Conservation (phyloP, 106 monocot genomes). For the Chionographis japonica region DNA sequence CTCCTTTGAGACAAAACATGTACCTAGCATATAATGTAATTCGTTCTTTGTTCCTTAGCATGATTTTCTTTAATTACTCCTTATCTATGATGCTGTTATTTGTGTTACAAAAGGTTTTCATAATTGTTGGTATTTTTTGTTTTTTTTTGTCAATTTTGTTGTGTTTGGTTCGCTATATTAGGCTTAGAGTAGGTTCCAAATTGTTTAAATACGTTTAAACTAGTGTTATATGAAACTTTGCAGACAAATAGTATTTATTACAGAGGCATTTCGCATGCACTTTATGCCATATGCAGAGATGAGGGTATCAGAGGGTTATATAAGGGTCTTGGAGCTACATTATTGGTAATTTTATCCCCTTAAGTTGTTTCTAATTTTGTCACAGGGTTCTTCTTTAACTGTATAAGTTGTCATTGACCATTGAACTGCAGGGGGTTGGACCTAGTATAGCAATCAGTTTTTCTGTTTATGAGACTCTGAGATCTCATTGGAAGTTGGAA, state of each 20-base stretch:
- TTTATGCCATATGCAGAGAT: constrained; percentile 68
- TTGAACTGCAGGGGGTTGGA: constrained; percentile 64
- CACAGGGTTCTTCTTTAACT: not conserved
- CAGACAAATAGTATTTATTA: constrained; percentile 83
- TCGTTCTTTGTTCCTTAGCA: too few relatives aligned
- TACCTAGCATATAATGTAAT: too few relatives aligned
- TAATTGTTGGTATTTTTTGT: too few relatives aligned
- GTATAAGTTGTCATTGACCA: constrained; percentile 6
- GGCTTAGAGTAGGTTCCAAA: not conserved
- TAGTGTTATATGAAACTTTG: constrained; percentile 18
- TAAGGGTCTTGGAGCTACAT: constrained; percentile 81
- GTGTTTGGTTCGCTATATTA: too few relatives aligned
- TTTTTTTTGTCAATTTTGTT: too few relatives aligned
- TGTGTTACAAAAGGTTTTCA: too few relatives aligned
- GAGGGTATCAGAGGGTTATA: constrained; percentile 75
- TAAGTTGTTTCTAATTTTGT: not conserved
- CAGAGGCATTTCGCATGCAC: constrained; percentile 68
- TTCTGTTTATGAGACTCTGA: constrained; percentile 70
- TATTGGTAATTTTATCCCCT: constrained; percentile 42
- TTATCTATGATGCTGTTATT: too few relatives aligned
- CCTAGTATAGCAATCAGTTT: constrained; percentile 89
- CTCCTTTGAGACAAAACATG: too few relatives aligned
- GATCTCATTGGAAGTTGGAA: constrained; percentile 54
- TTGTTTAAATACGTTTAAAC: not conserved
- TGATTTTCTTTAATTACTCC: too few relatives aligned